Conservation (phyloP, 352 stramenopile species). For the Pythium sukuiense region DNA sequence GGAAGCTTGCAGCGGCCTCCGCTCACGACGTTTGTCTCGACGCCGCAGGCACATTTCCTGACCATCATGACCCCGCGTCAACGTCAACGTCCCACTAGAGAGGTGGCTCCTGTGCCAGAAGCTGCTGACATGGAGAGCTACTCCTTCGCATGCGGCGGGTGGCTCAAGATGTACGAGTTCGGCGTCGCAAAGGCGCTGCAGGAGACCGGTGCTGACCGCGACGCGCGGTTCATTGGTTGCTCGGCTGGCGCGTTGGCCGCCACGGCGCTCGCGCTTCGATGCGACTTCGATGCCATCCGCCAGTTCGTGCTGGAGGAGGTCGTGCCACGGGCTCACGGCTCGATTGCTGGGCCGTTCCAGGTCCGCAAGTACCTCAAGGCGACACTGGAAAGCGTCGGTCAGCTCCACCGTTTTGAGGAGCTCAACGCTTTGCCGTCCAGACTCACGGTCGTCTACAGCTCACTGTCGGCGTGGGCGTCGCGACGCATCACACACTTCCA, state of each 20-base stretch:
- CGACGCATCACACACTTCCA: conserved; percentile 67
- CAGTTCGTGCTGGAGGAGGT: conserved; percentile 57
- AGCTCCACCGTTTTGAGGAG: conserved; percentile 45
- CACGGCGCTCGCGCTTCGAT: conserved; percentile 65
- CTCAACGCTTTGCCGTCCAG: conserved; percentile 45
- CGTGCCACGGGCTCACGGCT: conserved; percentile 54
- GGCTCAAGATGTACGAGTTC: conserved; percentile 90
- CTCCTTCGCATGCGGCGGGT: conserved; percentile 86
- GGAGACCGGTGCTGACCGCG: conserved; percentile 57
- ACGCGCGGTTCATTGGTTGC: conserved; percentile 72
- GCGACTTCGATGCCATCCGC: conserved; percentile 74
- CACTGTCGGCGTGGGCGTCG: conserved; percentile 67
- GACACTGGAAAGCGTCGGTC: conserved; percentile 41
- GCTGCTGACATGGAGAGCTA: conserved; percentile 41
- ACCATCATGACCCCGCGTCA: background rate
- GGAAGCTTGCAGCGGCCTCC: background rate
- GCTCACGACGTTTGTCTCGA: background rate
- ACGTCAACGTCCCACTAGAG: background rate
- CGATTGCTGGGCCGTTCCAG: conserved; percentile 52
- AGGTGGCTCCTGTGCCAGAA: background rate
- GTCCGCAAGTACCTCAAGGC: conserved; percentile 65
- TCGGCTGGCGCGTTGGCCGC: conserved; percentile 74
- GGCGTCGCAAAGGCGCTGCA: conserved; percentile 86
- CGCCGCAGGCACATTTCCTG: background rate
- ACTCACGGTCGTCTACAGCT: conserved; percentile 73